Base-by-base conservation (phyloP, 345 rosid genomes). In the Turritis glabra region DNA sequence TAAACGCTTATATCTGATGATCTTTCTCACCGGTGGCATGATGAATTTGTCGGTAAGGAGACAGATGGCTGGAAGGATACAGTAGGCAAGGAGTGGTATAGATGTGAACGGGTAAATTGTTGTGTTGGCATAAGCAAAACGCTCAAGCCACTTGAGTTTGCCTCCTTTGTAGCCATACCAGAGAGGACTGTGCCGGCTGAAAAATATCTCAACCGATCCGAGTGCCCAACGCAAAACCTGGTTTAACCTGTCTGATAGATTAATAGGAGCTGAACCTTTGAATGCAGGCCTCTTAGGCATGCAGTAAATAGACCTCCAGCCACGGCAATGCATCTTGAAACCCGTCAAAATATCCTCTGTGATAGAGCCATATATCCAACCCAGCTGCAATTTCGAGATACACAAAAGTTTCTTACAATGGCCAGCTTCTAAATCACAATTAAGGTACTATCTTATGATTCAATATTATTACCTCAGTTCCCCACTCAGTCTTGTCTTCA, bases 401-500 rank as follows among this genome's bases (percentile, higher is more conserved):
- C 74, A 67, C 47, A 22, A 18, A 54, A 22, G 8, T 37, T 59
- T 38, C 66, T 78, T 60, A 72, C 60, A 43, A 41, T 15, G 48
- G 43, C 8, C n/a, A 64, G 67, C 29, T 54, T 55, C 25, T 29
- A 56, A 77, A 37, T 29, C 64, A 77, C n/a, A 22, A 12, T 11
- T 12, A 48, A 53, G 67, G 43, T 67, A 41, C 13, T 30, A 48
- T 61, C 1, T 44, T 25, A 35, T 14, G 19, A 17, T 50, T 72
- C 44, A 46, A 37, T 66, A 55, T 52, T 14, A 35, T 46, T 90
- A 95, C 97, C 97, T 95, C 99, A 43, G 69, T 69, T 67, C 99
- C 99, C 98, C 99, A 95, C 72, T 95, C 97, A n/a, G 91, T 95
- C 79, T 92, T 92, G 87, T 95, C 99, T 78, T 92, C 98, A 29